These are phyloP conservation scores for Fusarium keratoplasticum DNA, from an alignment of 2,329 filamentous ascomycete genomes.

Conservation along the genomic window DNA sequence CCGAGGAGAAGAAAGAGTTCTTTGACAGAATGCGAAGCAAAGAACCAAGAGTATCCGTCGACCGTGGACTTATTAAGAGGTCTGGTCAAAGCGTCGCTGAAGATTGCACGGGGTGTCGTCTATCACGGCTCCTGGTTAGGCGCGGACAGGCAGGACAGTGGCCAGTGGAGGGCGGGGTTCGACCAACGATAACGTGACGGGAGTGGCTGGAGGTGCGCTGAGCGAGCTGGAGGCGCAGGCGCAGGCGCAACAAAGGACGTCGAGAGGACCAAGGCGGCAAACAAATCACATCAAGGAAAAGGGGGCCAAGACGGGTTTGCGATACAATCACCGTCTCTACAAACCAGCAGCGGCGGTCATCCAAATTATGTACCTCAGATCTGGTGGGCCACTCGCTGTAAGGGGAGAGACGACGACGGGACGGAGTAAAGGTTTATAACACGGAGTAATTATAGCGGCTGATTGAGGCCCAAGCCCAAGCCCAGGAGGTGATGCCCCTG, in stretches of 20 bases:
- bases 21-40: constrained; percentile 17
- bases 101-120: constrained; percentile 33
- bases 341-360: constrained; percentile 14
- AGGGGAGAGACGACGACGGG: constrained; percentile 11
- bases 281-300: constrained; percentile 16
- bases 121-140: constrained; percentile 44
- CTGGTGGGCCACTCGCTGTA: constrained; percentile 32
- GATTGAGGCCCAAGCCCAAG: constrained; percentile 28
- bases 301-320: constrained; percentile 5
- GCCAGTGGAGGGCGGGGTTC: constrained; percentile 43
- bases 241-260: constrained; percentile 22
- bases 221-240: constrained; percentile 32
- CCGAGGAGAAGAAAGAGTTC: neutral
- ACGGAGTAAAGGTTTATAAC: constrained; percentile 24
- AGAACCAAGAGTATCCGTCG: constrained; percentile 6
- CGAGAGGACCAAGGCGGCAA: constrained; percentile 28
- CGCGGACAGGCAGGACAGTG: constrained; percentile 27
- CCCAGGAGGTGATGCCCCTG: constrained; percentile 27
- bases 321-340: constrained; percentile 11
- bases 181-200: constrained; percentile 43
- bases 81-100: constrained; percentile 34
- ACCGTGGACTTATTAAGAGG: constrained; percentile 21
- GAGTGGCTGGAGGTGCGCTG: constrained; percentile 44
- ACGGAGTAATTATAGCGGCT: constrained; percentile 33
- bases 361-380: constrained; percentile 38